Conservation (phyloP, 306 rosid species). For the Benincasa hispida region DNA sequence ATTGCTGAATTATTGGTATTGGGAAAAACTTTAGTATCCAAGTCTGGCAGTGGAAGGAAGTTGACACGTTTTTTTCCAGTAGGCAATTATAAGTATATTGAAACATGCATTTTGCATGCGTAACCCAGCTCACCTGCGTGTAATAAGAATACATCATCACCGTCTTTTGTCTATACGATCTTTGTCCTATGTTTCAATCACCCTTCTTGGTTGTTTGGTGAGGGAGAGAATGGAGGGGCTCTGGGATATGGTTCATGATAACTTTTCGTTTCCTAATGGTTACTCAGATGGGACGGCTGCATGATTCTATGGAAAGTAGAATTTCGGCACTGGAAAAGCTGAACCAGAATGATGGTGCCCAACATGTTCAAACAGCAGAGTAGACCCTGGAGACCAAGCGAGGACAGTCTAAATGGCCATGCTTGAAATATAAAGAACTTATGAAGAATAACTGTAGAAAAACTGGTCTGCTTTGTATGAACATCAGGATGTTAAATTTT, state of each 20-base stretch:
- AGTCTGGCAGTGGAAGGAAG: neutral
- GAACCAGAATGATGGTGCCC: constrained; percentile 42
- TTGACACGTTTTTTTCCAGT: neutral
- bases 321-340: constrained; percentile 65
- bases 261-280: constrained; percentile 6
- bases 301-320: constrained; percentile 51
- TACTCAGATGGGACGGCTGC: constrained; percentile 59
- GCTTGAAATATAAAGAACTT: neutral
- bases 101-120: neutral
- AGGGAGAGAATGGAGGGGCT: neutral
- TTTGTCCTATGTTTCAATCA: neutral
- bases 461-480: neutral
- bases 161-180: neutral
- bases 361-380: constrained; percentile 44
- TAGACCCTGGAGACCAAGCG: constrained; percentile 9
- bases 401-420: neutral
- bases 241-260: neutral
- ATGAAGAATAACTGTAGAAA: neutral
- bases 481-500: neutral
- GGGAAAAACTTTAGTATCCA: neutral
- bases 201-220: neutral
- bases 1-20: neutral
- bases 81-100: neutral
- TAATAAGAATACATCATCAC: neutral
- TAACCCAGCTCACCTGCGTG: neutral